These are phyloP conservation scores for Salicornia ramosissima DNA, from an alignment of 148 eudicot species.

Conservation along the genomic window DNA sequence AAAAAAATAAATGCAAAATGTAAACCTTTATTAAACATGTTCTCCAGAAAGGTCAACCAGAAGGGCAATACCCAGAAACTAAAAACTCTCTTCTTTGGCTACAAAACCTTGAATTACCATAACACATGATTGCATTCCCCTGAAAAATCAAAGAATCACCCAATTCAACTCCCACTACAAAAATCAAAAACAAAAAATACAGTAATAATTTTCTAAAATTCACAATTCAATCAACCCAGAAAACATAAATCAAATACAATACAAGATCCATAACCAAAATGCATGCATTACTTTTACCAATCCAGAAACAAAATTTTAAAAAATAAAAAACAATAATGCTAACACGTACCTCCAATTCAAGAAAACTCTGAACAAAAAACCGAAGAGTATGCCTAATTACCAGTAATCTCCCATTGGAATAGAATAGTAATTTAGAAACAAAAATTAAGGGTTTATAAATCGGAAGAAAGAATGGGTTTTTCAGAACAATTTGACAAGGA, in stretches of 20 bases:
- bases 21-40: conserved; percentile 32
- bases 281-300: conserved; percentile 35
- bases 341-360: conserved; percentile 34
- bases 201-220: background rate
- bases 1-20: background rate
- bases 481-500: background rate
- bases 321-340: conserved; percentile 9
- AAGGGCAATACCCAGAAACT: conserved; percentile 37
- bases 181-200: too few relatives aligned
- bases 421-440: conserved; percentile 27
- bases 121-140: conserved; percentile 52
- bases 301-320: conserved; percentile 10
- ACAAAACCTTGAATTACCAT: conserved; percentile 39
- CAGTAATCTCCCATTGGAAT: conserved; percentile 19
- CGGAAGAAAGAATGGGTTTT: background rate
- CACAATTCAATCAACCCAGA: conserved; percentile 17
- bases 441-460: conserved; percentile 13
- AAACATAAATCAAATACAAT: background rate
- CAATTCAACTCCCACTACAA: conserved; percentile 17
- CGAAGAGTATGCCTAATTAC: conserved; percentile 10
- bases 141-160: conserved; percentile 32
- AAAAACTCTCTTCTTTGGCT: conserved; percentile 25
- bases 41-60: conserved; percentile 36
- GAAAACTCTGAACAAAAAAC: conserved; percentile 19
- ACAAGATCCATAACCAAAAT: conserved; percentile 36